Evolutionary conservation across 1,284 basidiomycete genomes (phyloP).

Genomic region (Polyporus tsugae): DNA sequence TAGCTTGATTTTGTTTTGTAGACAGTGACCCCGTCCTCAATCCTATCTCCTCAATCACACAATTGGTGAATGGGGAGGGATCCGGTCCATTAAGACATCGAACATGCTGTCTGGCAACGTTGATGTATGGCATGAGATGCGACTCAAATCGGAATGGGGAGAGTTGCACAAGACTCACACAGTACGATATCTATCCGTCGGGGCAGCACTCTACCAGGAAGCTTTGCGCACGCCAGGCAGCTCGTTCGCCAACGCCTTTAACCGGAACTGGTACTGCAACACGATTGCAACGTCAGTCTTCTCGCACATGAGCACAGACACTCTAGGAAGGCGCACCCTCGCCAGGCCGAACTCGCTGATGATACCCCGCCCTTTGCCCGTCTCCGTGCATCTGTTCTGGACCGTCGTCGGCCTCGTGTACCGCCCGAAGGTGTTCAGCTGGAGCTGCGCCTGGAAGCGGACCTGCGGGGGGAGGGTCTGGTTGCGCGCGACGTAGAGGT

Average conservation of each 20-base stretch:
- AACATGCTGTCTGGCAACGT: not conserved
- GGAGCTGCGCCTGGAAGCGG: conserved; percentile 95
- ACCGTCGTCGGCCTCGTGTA: conserved; percentile 87
- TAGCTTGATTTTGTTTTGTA: conserved; percentile 9
- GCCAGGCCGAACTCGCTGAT: conserved; percentile 91
- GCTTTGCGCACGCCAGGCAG: conserved; percentile 90
- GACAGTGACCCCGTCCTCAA: not conserved
- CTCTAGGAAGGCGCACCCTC: conserved; percentile 65
- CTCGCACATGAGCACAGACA: too few species aligned
- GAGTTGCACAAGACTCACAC: conserved; percentile 9
- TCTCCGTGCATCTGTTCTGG: conserved; percentile 88
- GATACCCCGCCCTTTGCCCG: conserved; percentile 87
- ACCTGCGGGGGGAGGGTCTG: conserved; percentile 84
- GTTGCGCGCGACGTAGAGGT: conserved; percentile 91
- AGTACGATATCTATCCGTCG: conserved; percentile 5
- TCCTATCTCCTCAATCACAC: not conserved
- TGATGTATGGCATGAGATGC: not conserved
- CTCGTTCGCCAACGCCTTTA: conserved; percentile 82
- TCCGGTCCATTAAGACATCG: not conserved
- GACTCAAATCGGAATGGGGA: not conserved
- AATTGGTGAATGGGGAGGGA: not conserved
- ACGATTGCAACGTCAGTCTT: not conserved
- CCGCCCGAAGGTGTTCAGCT: conserved; percentile 87
- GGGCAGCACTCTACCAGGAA: conserved; percentile 65
- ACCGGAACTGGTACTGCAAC: conserved; percentile 86